phyloP scores from a whole-genome alignment of 2,329 filamentous ascomycete genomes.

The Aspergillus sp. region DNA sequence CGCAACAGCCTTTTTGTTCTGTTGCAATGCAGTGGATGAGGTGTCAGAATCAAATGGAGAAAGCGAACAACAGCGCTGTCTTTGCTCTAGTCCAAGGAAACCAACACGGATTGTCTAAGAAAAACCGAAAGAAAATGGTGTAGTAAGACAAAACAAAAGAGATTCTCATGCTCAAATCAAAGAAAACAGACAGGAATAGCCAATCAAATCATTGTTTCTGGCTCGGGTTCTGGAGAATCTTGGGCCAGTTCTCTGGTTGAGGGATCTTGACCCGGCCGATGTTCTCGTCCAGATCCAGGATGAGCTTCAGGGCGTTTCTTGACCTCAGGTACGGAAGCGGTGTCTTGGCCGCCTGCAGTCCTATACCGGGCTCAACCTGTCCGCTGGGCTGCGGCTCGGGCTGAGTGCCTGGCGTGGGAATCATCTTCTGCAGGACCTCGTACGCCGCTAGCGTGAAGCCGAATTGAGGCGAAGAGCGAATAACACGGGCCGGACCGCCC shows the following conservation, averaged over 20 bases:
- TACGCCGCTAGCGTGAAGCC: conserved; percentile 95
- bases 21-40: too few relatives aligned
- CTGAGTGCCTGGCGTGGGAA: conserved; percentile 65
- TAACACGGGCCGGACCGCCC: conserved; percentile 86
- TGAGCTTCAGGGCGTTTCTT: conserved; percentile 88
- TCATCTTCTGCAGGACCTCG: conserved; percentile 71
- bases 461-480: conserved; percentile 93
- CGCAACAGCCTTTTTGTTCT: too few relatives aligned
- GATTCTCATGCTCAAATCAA: neutral
- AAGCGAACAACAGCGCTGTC: neutral
- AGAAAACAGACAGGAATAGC: neutral
- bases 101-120: neutral
- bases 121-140: neutral
- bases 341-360: conserved; percentile 54
- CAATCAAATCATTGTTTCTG: conserved; percentile 17
- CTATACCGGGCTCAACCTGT: conserved; percentile 54
- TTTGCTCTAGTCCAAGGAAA: neutral
- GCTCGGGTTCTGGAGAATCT: conserved; percentile 18
- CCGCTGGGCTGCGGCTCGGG: conserved; percentile 49
- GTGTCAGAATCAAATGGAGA: too few relatives aligned
- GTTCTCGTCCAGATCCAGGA: conserved; percentile 86
- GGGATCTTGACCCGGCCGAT: conserved; percentile 67
- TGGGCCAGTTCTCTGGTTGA: conserved; percentile 30
- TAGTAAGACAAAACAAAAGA: neutral
- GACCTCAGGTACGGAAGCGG: conserved; percentile 61